Conservation (phyloP, 73 alveolate genomes). For the Paramecium sexaurelia region DNA sequence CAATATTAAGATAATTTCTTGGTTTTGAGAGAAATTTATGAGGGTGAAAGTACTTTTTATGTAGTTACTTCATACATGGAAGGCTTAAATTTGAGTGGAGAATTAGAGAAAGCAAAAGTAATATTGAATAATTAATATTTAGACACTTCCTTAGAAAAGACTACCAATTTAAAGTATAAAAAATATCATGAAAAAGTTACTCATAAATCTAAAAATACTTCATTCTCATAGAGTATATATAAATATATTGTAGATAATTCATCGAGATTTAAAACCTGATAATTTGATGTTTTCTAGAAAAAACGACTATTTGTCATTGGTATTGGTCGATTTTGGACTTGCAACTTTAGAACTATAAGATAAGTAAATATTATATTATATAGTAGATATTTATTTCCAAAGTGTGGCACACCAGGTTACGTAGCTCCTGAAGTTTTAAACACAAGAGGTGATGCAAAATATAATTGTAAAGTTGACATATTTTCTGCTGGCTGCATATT, state of each 20-base stretch:
- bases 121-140: background rate
- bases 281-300: slow-evolving; percentile 61
- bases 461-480: slow-evolving; percentile 56
- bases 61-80: background rate
- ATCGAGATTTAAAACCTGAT: slow-evolving; percentile 68
- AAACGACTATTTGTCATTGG: slow-evolving; percentile 4
- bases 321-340: slow-evolving; percentile 64
- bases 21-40: background rate
- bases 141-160: background rate
- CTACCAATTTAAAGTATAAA: background rate
- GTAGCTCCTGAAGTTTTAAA: slow-evolving; percentile 78
- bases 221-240: slow-evolving; percentile 62
- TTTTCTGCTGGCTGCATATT: slow-evolving; percentile 66
- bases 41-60: slow-evolving; percentile 22
- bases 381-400: slow-evolving; percentile 31
- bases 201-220: background rate
- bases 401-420: slow-evolving; percentile 75
- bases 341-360: slow-evolving; percentile 61
- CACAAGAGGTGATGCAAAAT: slow-evolving; percentile 33
- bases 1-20: background rate
- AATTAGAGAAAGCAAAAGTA: slow-evolving; percentile 31
- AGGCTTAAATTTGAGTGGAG: slow-evolving; percentile 9
- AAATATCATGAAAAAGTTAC: background rate
- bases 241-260: slow-evolving; percentile 38
- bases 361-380: background rate